Evolutionary conservation across 2,329 filamentous ascomycete genomes (phyloP), one percentile per base, ranked within the genome.

Genomic region (Penicillium hesseltinei): DNA sequence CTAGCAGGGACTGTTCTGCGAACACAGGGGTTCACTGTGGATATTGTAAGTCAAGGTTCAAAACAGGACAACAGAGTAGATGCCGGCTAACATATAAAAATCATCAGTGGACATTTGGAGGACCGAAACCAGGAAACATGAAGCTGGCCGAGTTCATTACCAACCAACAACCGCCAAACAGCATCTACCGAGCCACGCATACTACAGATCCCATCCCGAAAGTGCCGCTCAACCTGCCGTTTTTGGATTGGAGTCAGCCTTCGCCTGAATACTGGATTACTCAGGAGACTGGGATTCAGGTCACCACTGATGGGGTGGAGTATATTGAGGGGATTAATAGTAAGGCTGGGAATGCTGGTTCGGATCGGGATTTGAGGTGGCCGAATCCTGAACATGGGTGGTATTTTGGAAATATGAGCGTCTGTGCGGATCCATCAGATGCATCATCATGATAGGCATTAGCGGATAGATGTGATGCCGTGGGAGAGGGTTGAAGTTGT

Each of bases 231-330:
- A 40, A 38, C 7, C 15, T 47, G 9, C 31, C 31, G 3, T 47
- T 40, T 13, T 47, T 54, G 4, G 51, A 40, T 19, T 54, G 45
- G 33, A 48, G 43, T 7, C 51, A 54, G 23, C 43, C 51, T 33
- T 54, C 51, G 9, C 51, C 51, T 40, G 51, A 54, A 47, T 54
- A 33, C 27, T 54, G 51, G 51, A 13, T 54, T 33, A 46, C 45
- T 19, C 35, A 40, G 33, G 25, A 21, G 29, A 48, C 43, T 27
- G 33, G 25, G 1, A 35, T 40, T 6, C 31, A 36, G 6, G 43
- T n/a, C 15, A 48, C 43, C 4, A 17, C 51, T n/a, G 35, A 39
- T 15, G 35, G 27, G 17, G 51, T 54, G 27, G 15, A 49, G 5
- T 31, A 31, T 40, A 31, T 54, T 25, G 43, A 42, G 27, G 51